Evolutionary conservation across 768 basidiomycete genomes (phyloP), one percentile per base, ranked within the genome.

Genomic region (Pulveroboletus sp.): DNA sequence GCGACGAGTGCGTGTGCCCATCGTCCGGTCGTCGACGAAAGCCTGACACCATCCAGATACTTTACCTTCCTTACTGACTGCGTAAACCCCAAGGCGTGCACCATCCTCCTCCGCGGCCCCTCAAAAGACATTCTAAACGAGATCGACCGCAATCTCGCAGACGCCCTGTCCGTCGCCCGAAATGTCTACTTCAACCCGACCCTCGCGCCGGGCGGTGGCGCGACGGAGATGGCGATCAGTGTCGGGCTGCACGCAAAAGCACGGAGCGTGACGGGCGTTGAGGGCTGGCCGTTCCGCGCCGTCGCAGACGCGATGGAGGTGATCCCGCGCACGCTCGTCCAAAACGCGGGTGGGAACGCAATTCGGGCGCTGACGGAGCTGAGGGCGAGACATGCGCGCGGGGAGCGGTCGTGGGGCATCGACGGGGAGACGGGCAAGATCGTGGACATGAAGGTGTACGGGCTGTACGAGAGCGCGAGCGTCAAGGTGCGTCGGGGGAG

Each of bases 91-190:
- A 95, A 96, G 73, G 96, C 95, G 1, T 98, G 96, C 78, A 97
- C 95, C 11, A 93, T 98, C 71, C 82, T 99, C 40, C 87, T 99
- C 13, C 92, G 95, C 35, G 94, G 96, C 2, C 96, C 96, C 0
- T 95, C 93, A 3, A 99, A 98, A 69, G 96, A 98, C 63, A 93
- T 98, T 60, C 76, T 99, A 42, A 96, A 97, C 69, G 96, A 98
- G 73, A 91, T 98, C 58, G 96, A 98, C 68, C 83, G 95, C 43
- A 99, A 98, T 70, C 79, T 98, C 26, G 92, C 93, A 2, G 96
- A 99, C 60, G 96, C 95, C 29, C 97, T 99, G 87, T 83, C 86
- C 31, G 94, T 98, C 47, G 95, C 95, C 3, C 85, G 95, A 22
- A 99, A 98, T 63, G 94, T 93, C 37, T 86, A 96, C 54, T 97